Conservation (phyloP, 139 green algal species). For the Chlorella sp. region DNA sequence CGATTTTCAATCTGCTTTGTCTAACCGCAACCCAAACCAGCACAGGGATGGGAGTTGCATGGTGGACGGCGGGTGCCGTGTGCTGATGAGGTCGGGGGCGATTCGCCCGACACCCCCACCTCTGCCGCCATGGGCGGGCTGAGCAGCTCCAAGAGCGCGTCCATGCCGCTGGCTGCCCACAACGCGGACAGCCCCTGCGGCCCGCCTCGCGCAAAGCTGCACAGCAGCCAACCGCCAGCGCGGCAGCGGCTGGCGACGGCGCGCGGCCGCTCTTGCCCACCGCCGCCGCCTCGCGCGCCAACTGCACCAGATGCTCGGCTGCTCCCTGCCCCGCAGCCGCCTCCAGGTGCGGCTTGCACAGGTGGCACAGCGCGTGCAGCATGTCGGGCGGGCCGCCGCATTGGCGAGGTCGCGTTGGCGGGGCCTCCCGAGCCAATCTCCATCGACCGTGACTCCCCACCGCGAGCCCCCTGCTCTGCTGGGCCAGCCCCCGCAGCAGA, state of each 20-base stretch:
- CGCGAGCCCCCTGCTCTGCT: constrained; percentile 4
- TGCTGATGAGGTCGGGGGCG: too few species aligned
- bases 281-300: not conserved
- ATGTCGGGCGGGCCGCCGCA: constrained; percentile 67
- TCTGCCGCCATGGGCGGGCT: too few species aligned
- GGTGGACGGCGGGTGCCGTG: too few species aligned
- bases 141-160: constrained; percentile 76
- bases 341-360: constrained; percentile 70
- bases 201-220: constrained; percentile 62
- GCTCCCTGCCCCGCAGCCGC: constrained; percentile 56
- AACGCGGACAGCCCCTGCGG: constrained; percentile 56
- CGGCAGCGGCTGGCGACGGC: constrained; percentile 9
- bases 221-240: constrained; percentile 68
- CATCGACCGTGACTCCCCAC: not conserved
- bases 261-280: not conserved
- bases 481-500: not conserved
- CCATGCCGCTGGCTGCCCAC: constrained; percentile 61
- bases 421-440: constrained; percentile 24
- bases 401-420: constrained; percentile 26
- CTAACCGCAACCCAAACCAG: too few species aligned
- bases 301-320: constrained; percentile 54
- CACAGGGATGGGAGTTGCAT: too few species aligned
- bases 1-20: too few species aligned
- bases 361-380: constrained; percentile 82
- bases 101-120: too few species aligned